Percentiles rank a stretch among this genome's conserved stretches.
Conservation (phyloP, 2,329 filamentous ascomycete species). For the Chaetomiaceae sp. region DNA sequence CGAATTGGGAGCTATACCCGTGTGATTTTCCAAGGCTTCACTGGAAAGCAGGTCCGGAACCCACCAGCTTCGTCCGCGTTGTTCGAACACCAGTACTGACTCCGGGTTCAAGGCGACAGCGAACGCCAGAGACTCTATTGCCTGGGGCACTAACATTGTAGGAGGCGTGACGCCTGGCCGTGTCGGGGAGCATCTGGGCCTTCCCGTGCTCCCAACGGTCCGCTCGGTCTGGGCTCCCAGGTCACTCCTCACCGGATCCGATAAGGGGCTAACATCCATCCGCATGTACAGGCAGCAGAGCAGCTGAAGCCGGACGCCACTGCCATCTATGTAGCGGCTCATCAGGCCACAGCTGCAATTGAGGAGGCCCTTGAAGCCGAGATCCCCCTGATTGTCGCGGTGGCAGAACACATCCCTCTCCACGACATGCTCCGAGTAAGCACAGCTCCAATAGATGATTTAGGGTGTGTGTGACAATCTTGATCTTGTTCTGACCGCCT, state of each 20-base stretch:
- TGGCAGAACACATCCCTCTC: slow-evolving; percentile 74
- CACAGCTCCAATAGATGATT: not conserved
- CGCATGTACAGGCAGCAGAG: slow-evolving; percentile 58
- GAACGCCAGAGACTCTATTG: slow-evolving; percentile 70
- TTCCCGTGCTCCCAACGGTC: slow-evolving; percentile 67
- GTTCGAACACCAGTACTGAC: slow-evolving; percentile 3
- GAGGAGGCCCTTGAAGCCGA: slow-evolving; percentile 77
- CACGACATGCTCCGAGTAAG: slow-evolving; percentile 64
- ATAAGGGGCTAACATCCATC: not conserved
- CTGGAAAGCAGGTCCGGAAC: slow-evolving; percentile 30
- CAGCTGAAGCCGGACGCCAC: slow-evolving; percentile 70
- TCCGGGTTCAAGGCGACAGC: slow-evolving; percentile 55
- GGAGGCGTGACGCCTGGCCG: slow-evolving; percentile 71
- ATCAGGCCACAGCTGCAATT: slow-evolving; percentile 66
- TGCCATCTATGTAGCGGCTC: slow-evolving; percentile 74
- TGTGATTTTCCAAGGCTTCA: slow-evolving; percentile 41
- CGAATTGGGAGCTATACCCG: slow-evolving; percentile 37
- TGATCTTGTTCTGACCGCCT: slow-evolving; percentile 10
- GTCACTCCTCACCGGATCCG: not conserved
- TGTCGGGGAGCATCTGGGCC: slow-evolving; percentile 64
- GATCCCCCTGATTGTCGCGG: slow-evolving; percentile 70
- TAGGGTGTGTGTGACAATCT: not conserved
- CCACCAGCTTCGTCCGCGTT: not conserved
- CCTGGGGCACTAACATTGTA: slow-evolving; percentile 75
- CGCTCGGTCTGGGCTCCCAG: slow-evolving; percentile 40